Conservation (phyloP, 345 rosid genomes). For the Triadica sebifera region DNA sequence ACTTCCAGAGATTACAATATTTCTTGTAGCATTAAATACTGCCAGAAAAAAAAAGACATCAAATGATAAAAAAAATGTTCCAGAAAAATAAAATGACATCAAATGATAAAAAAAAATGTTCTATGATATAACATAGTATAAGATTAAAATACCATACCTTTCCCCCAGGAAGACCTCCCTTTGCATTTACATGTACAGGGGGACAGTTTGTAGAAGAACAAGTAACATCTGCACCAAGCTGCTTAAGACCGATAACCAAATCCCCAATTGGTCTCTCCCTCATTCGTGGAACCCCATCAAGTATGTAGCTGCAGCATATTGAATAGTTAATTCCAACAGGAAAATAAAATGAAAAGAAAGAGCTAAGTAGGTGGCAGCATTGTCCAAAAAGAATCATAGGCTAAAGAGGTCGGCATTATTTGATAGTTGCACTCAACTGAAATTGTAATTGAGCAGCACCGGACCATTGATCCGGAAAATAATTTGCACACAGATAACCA, state of each 20-base stretch:
- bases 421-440: not conserved
- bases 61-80: not conserved
- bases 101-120: not conserved
- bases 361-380: not conserved
- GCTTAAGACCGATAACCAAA: conserved; percentile 82
- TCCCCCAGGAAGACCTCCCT: conserved; percentile 96
- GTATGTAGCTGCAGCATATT: conserved; percentile 56
- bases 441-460: not conserved
- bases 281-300: conserved; percentile 96
- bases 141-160: conserved; percentile 44
- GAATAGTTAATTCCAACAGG: not conserved
- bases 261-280: conserved; percentile 97
- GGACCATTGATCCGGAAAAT: not conserved
- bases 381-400: not conserved
- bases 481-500: not conserved
- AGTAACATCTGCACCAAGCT: conserved; percentile 83
- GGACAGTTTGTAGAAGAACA: conserved; percentile 80
- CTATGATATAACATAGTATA: not conserved
- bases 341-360: not conserved
- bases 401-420: not conserved
- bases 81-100: not conserved
- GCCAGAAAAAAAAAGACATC: not conserved
- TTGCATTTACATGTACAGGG: conserved; percentile 72
- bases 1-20: not conserved
- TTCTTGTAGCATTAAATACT: not conserved